Evolutionary conservation across 768 basidiomycete genomes (phyloP).

Genomic region (Mycena vulgaris): DNA sequence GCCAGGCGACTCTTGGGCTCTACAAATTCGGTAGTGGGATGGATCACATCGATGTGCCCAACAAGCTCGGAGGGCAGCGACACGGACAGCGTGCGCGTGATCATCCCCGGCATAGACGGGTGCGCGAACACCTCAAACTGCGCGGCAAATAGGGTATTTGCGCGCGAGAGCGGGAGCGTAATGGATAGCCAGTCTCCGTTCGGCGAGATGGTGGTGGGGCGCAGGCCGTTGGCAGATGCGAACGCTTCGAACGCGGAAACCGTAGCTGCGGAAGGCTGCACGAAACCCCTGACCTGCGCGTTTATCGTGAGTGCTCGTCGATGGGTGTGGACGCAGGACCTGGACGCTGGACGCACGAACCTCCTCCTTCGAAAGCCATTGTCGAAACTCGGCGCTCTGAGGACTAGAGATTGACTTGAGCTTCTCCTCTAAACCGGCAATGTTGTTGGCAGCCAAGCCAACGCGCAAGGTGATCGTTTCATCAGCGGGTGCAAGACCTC

Average conservation of each 20-base stretch:
- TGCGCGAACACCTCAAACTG: background rate
- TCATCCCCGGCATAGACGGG: background rate
- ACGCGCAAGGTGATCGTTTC: background rate
- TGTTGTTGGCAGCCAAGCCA: background rate
- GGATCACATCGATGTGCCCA: background rate
- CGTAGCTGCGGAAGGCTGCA: background rate
- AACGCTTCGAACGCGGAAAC: background rate
- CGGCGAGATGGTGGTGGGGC: background rate
- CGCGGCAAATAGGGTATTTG: background rate
- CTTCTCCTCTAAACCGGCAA: background rate
- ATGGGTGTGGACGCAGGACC: background rate
- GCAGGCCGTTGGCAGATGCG: background rate
- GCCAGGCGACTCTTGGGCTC: background rate
- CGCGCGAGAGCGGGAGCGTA: background rate
- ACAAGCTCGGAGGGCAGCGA: background rate
- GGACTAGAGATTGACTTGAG: background rate
- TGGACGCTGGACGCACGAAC: background rate
- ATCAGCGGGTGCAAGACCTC: background rate
- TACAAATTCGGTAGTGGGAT: background rate
- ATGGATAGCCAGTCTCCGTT: background rate
- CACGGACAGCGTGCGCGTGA: background rate
- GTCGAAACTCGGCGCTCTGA: background rate
- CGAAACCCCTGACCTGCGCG: background rate
- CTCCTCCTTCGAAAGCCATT: background rate
- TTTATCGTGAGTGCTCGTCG: background rate